A percentile compares a stretch with the other conserved stretches of the same genome.
phyloP scores from a whole-genome alignment of 805 yeast genomes.

The Scheffersomyces lignosus region DNA sequence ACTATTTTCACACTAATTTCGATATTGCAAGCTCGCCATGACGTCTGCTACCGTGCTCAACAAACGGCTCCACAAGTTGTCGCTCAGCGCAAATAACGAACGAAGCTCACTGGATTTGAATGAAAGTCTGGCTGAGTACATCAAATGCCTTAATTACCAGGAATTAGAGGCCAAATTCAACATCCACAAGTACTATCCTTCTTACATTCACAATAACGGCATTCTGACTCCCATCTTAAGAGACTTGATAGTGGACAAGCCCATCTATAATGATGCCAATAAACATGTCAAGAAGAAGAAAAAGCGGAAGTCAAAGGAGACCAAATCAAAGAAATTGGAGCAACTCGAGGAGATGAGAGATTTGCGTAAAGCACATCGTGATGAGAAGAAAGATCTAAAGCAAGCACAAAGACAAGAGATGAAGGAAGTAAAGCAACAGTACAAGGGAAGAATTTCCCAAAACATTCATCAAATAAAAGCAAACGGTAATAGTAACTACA shows the following conservation, averaged over 20 bases:
- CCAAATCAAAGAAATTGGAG: constrained; percentile 2
- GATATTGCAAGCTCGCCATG: too few relatives aligned
- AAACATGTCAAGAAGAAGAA: constrained; percentile 24
- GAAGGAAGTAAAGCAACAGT: constrained; percentile 5
- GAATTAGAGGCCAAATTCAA: constrained; percentile 33
- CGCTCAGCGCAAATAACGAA: too few relatives aligned
- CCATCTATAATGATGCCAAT: constrained; percentile 41
- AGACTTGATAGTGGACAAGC: constrained; percentile 34
- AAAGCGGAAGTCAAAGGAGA: constrained; percentile 4
- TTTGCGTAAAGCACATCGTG: constrained; percentile 5
- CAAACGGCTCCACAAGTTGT: constrained; percentile 11
- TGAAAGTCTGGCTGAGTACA: constrained; percentile 15
- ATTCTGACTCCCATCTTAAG: constrained; percentile 37
- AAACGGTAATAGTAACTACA: background rate
- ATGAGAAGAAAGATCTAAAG: constrained; percentile 9
- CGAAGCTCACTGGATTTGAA: too few relatives aligned
- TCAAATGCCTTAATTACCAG: constrained; percentile 32
- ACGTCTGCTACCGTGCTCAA: constrained; percentile 13
- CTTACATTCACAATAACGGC: constrained; percentile 37
- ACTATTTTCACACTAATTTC: too few relatives aligned
- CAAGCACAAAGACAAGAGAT: constrained; percentile 4
- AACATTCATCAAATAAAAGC: background rate
- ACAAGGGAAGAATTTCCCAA: constrained; percentile 1
- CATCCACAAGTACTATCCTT: constrained; percentile 40
- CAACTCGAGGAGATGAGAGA: background rate